Conservation (phyloP, 805 yeast species). For the Candida insectorum region DNA sequence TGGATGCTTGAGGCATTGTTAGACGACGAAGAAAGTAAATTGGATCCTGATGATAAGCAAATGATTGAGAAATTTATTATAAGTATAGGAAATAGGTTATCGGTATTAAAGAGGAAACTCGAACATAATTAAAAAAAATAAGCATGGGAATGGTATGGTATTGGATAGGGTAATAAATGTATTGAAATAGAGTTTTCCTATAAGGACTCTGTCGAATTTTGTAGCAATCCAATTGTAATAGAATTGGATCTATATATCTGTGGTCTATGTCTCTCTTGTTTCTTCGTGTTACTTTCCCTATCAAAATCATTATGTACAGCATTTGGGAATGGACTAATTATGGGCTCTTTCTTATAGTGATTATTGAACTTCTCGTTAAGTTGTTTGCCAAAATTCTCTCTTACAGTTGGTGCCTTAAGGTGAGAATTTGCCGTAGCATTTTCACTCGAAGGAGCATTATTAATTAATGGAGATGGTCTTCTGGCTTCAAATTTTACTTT, state of each 20-base stretch:
- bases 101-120: conserved; percentile 61
- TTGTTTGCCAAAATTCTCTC: conserved; percentile 7
- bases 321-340: conserved; percentile 36
- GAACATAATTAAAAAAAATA: conserved; percentile 16
- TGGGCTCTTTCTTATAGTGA: conserved; percentile 48
- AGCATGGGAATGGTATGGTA: too few species aligned
- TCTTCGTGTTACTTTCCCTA: conserved; percentile 22
- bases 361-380: conserved; percentile 33
- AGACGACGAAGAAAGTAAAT: conserved; percentile 43
- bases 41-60: conserved; percentile 70
- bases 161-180: too few species aligned
- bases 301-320: conserved; percentile 36
- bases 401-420: background rate
- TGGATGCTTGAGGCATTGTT: conserved; percentile 94
- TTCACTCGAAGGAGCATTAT: conserved; percentile 30
- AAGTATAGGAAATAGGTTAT: conserved; percentile 77
- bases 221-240: conserved; percentile 37
- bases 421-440: conserved; percentile 14
- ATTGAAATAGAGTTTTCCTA: too few species aligned
- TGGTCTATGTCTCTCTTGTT: conserved; percentile 22
- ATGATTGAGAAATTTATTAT: conserved; percentile 79
- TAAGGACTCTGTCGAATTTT: too few species aligned
- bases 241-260: conserved; percentile 35
- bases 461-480: conserved; percentile 30
- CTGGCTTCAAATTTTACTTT: conserved; percentile 10